Percentiles rank a stretch among this genome's conserved stretches.
These are phyloP conservation scores for Xylaria telfairii DNA, from an alignment of 495 filamentous ascomycete species.

Conservation along the genomic window DNA sequence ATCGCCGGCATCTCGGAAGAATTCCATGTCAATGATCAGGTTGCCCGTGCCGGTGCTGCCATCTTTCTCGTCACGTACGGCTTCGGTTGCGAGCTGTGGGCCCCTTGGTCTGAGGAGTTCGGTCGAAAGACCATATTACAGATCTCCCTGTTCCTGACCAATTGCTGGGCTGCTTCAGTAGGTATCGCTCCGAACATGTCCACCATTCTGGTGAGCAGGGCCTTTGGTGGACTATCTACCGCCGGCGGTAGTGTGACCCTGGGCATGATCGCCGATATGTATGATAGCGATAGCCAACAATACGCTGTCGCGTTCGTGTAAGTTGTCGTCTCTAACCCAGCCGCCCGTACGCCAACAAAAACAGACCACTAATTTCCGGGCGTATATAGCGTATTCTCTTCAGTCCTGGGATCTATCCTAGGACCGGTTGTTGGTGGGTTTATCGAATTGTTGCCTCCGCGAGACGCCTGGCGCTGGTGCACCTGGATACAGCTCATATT, in stretches of 20 bases:
- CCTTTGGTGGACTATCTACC: conserved; percentile 72
- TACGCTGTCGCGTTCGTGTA: conserved; percentile 70
- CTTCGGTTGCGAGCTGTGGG: conserved; percentile 84
- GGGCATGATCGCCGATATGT: conserved; percentile 84
- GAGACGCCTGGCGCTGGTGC: conserved; percentile 72
- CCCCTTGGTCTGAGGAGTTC: conserved; percentile 80
- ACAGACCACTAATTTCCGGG: neutral
- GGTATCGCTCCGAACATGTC: conserved; percentile 73
- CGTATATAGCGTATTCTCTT: conserved; percentile 67
- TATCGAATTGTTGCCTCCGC: conserved; percentile 60
- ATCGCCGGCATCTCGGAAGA: conserved; percentile 64
- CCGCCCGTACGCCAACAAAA: neutral
- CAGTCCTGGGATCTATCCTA: conserved; percentile 75
- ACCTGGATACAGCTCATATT: conserved; percentile 85
- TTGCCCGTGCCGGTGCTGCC: conserved; percentile 68
- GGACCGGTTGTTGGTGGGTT: conserved; percentile 84
- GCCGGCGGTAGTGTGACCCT: conserved; percentile 83
- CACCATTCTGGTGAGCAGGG: conserved; percentile 68
- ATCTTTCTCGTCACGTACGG: conserved; percentile 77
- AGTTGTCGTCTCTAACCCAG: conserved; percentile 9
- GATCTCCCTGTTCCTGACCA: conserved; percentile 71
- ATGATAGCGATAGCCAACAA: conserved; percentile 73
- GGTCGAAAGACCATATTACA: conserved; percentile 79
- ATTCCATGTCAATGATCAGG: conserved; percentile 68
- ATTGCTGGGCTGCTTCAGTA: conserved; percentile 77